Evolutionary conservation across 78 protist genomes (phyloP), one percentile per base, ranked within the genome.

Genomic region (Pelomyxa schiedti): DNA sequence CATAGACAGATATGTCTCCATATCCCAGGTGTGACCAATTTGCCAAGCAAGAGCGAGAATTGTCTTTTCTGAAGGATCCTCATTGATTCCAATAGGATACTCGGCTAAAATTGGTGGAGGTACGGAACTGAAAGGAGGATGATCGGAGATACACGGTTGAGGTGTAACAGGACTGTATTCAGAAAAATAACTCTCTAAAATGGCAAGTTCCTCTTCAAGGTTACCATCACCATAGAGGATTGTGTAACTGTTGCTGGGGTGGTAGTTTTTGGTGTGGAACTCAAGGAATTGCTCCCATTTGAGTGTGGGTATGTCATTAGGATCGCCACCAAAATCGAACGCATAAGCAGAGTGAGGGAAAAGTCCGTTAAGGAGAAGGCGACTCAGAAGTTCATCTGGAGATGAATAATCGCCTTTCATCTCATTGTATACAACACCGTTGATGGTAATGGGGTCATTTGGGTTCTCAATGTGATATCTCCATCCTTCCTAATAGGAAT

Each of bases 381-480:
- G 5, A 38, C 1, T 5, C 5, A 78, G 77, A 24, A 0, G 2
- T 8, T 28, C 0, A 30, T 42, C 1, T 1, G 86, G 77, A 16
- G 66, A 37, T 32, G 16, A 28, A 26, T 47, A 0, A 26, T 39
- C 76, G 1, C 88, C 92, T 73, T 83, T 83, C 92, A 88, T 88
- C 65, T 88, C 92, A 41, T 82, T 88, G 73, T 32, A 83, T 22
- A 88, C 92, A 8, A 88, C 86, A 5, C 92, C 92, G 30, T 82
- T 88, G 75, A 83, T 37, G 22, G 36, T 41, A n/a, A 80, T 3
- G n/a, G 43, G 63, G 3, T 64, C 6, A 22, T 32, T 0, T 28
- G 1, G 2, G 74, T 80, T 40, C 41, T 37, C 7, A 66, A 37
- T 16, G 7, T 66, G 30, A 7, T 16, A 22, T 35, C 8, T 35